Percentiles rank a stretch among this genome's conserved stretches.
Conservation (phyloP, 192 early-diverging fungal genomes). For the Funneliformis geosporum region DNA sequence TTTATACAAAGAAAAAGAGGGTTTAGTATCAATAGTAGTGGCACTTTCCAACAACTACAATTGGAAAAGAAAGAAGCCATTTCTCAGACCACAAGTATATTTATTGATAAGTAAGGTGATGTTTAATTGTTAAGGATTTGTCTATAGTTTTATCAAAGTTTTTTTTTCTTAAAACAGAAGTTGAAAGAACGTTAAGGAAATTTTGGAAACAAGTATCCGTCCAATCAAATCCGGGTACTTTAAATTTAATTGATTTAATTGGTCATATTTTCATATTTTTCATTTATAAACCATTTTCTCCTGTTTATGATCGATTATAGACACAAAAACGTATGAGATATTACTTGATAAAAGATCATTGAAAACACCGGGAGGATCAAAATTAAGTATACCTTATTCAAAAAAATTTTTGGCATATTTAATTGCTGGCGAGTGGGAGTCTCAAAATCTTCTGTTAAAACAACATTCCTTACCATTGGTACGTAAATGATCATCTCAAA, state of each 20-base stretch:
- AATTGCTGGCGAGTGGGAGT: conserved; percentile 93
- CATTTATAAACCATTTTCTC: background rate
- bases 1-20: background rate
- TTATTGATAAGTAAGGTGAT: no score
- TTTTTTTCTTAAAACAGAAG: background rate
- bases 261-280: background rate
- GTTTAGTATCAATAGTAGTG: background rate
- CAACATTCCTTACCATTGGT: conserved; percentile 86
- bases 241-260: background rate
- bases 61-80: background rate
- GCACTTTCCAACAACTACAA: no score
- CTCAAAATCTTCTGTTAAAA: conserved; percentile 76
- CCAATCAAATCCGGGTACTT: background rate
- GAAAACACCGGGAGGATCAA: conserved; percentile 79
- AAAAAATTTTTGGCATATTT: conserved; percentile 74
- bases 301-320: background rate
- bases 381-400: conserved; percentile 57
- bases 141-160: no score
- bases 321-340: conserved; percentile 38
- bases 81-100: no score
- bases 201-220: conserved; percentile 33
- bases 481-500: conserved; percentile 21
- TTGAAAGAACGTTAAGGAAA: background rate
- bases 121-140: no score
- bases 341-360: conserved; percentile 78